Percentiles rank a stretch among this genome's conserved stretches.
phyloP scores from a whole-genome alignment of 176 grass and related monocot species.

The Cenchrus fungigraminus region DNA sequence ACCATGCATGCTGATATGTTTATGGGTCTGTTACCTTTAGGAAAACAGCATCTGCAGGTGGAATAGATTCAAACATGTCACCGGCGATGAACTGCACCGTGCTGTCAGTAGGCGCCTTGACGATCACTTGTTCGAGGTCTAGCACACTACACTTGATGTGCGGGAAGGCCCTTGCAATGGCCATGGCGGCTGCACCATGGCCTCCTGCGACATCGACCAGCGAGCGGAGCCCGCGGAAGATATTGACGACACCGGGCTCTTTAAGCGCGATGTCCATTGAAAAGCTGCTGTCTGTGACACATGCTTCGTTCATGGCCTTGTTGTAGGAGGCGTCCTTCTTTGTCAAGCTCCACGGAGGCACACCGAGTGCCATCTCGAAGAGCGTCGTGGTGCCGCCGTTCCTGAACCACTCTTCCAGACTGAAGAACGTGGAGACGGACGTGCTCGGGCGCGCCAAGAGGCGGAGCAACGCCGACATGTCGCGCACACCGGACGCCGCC shows the following conservation, averaged over 20 bases:
- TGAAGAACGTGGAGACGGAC: background rate
- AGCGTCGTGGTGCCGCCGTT: background rate
- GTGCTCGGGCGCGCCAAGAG: background rate
- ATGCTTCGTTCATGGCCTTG: background rate
- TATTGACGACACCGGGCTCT: background rate
- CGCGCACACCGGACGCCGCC: background rate
- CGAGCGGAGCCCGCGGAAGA: constrained; percentile 29
- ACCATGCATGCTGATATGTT: too few species aligned
- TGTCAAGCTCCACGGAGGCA: background rate
- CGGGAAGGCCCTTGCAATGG: constrained; percentile 41
- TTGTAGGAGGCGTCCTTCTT: background rate
- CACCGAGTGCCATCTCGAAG: background rate
- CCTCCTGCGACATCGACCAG: constrained; percentile 44
- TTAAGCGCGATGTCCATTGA: constrained; percentile 28
- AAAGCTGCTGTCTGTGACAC: background rate
- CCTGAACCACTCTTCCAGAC: background rate
- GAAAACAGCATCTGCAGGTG: background rate
- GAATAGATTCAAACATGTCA: constrained; percentile 8
- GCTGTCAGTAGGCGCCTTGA: background rate
- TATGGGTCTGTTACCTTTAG: background rate
- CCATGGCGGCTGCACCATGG: background rate
- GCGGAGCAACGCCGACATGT: background rate
- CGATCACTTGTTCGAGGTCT: background rate
- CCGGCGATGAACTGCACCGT: constrained; percentile 33
- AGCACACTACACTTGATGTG: constrained; percentile 40